Conservation (phyloP, 2,329 filamentous ascomycete species). For the Penicillium hesseltinei region DNA sequence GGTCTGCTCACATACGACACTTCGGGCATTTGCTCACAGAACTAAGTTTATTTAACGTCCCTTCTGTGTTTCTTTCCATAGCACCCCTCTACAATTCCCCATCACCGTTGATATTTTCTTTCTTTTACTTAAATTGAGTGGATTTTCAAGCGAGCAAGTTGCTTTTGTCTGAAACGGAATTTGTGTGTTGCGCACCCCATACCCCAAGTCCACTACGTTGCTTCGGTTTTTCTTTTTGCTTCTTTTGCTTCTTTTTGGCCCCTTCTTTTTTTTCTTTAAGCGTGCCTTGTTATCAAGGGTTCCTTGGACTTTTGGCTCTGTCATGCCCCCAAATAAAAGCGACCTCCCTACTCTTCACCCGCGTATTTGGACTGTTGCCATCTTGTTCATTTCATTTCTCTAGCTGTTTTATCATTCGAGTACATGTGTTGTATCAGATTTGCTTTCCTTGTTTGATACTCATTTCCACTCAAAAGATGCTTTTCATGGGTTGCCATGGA, state of each 20-base stretch:
- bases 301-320: conserved; percentile 34
- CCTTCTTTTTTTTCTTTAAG: conserved; percentile 28
- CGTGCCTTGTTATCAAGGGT: conserved; percentile 31
- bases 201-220: conserved; percentile 43
- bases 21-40: conserved; percentile 14
- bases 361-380: conserved; percentile 23
- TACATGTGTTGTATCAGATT: conserved; percentile 20
- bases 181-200: conserved; percentile 45
- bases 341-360: conserved; percentile 26
- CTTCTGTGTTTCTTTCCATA: conserved; percentile 23
- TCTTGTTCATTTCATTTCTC: conserved; percentile 18
- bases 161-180: conserved; percentile 44
- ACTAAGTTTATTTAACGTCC: conserved; percentile 15
- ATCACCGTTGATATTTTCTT: conserved; percentile 19
- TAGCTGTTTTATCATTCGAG: conserved; percentile 21
- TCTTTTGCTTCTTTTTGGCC: conserved; percentile 21
- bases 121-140: conserved; percentile 33
- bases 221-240: conserved; percentile 26
- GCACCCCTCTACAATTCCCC: conserved; percentile 19
- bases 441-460: conserved; percentile 24
- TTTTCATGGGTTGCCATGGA: conserved; percentile 14
- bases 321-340: conserved; percentile 39
- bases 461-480: conserved; percentile 14
- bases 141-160: conserved; percentile 41
- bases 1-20: conserved; percentile 5